Percentiles rank a stretch among this genome's conserved stretches.
Evolutionary conservation across 768 basidiomycete genomes (phyloP).

Genomic region (Mycena polygramma): DNA sequence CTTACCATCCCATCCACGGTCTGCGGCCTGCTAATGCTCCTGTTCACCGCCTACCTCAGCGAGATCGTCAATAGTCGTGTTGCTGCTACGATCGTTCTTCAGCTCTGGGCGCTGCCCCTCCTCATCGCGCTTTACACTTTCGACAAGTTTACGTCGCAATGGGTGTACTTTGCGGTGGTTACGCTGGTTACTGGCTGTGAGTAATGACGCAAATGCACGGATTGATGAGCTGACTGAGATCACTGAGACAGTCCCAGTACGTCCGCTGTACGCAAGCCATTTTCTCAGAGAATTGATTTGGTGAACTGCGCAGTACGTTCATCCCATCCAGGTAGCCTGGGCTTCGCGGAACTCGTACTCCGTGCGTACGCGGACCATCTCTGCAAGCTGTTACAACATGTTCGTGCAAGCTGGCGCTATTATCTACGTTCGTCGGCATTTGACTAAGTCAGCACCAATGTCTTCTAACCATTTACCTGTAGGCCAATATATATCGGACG

Average conservation of each 20-base stretch:
- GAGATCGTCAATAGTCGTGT: conserved; percentile 70
- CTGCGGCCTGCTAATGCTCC: conserved; percentile 63
- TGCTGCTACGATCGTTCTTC: conserved; percentile 63
- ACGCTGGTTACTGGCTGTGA: conserved; percentile 63
- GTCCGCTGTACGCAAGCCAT: conserved; percentile 39
- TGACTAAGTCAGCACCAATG: neutral
- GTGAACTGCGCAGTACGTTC: conserved; percentile 45
- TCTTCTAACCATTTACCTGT: conserved; percentile 20
- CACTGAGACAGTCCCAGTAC: conserved; percentile 49
- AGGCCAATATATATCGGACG: conserved; percentile 68
- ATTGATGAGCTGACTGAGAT: too few relatives aligned
- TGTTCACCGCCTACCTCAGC: conserved; percentile 63
- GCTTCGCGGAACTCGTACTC: conserved; percentile 71
- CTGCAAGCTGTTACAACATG: conserved; percentile 71
- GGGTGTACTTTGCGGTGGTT: conserved; percentile 68
- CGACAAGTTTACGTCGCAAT: conserved; percentile 60
- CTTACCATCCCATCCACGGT: conserved; percentile 72
- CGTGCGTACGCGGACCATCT: conserved; percentile 65
- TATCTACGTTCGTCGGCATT: conserved; percentile 53
- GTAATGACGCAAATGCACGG: too few relatives aligned
- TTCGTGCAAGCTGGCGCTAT: conserved; percentile 71
- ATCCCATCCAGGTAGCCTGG: conserved; percentile 69
- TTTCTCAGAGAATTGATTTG: neutral
- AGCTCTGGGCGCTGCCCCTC: conserved; percentile 74
- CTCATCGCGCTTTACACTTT: conserved; percentile 70